phyloP scores from a whole-genome alignment of 2,329 filamentous ascomycete genomes.

The Exserohilum rostratum region DNA sequence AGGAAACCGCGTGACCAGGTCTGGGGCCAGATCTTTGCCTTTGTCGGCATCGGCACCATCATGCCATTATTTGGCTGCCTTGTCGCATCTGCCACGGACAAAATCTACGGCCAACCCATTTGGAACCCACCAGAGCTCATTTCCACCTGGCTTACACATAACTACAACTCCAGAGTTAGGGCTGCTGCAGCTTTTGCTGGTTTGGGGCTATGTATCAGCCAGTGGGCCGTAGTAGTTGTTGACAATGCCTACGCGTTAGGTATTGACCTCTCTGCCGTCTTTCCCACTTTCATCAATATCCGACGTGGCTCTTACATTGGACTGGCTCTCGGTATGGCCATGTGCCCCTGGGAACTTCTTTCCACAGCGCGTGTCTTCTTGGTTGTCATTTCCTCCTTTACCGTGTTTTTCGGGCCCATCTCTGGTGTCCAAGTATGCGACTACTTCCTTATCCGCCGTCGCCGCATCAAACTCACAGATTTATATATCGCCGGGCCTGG shows the following conservation, averaged over 20 bases:
- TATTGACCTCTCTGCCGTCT: slow-evolving; percentile 46
- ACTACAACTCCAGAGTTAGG: slow-evolving; percentile 49
- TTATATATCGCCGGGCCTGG: slow-evolving; percentile 45
- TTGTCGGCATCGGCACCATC: slow-evolving; percentile 50
- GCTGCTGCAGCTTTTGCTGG: slow-evolving; percentile 46
- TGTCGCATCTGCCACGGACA: slow-evolving; percentile 50
- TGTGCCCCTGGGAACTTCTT: slow-evolving; percentile 49
- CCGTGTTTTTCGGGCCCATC: slow-evolving; percentile 50
- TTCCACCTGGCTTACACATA: too few species aligned
- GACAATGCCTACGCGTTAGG: slow-evolving; percentile 45
- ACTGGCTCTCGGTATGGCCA: slow-evolving; percentile 43
- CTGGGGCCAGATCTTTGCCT: slow-evolving; percentile 50
- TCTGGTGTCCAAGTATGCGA: slow-evolving; percentile 50
- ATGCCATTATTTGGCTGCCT: slow-evolving; percentile 53
- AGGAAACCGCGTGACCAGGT: slow-evolving; percentile 45
- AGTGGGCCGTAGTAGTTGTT: too few species aligned
- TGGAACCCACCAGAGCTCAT: slow-evolving; percentile 55
- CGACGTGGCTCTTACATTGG: slow-evolving; percentile 46
- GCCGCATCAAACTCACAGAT: slow-evolving; percentile 46
- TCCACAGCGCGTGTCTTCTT: slow-evolving; percentile 47
- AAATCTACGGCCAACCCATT: slow-evolving; percentile 46
- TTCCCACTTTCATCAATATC: slow-evolving; percentile 45
- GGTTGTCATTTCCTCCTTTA: slow-evolving; percentile 51
- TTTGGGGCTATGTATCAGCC: slow-evolving; percentile 53
- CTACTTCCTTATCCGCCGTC: slow-evolving; percentile 46